A percentile compares a stretch with the other conserved stretches of the same genome.
Conservation (phyloP, 139 green algal genomes). For the Asterochloris erici region DNA sequence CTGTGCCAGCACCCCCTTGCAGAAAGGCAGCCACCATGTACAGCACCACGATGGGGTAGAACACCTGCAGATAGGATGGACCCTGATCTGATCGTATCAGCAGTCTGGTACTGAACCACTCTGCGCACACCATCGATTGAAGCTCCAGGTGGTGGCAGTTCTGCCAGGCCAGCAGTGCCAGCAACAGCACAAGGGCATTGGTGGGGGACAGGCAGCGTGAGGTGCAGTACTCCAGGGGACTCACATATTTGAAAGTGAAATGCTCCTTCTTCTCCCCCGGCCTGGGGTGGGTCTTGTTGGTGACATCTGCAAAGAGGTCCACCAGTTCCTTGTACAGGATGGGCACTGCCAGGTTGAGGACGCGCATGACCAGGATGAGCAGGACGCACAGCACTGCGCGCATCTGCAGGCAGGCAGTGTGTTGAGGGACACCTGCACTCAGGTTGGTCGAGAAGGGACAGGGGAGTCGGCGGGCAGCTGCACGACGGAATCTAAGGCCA, state of each 20-base stretch:
- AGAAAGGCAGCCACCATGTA: constrained; percentile 40
- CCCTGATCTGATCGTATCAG: neutral
- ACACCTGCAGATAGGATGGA: constrained; percentile 9
- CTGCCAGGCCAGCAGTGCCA: neutral
- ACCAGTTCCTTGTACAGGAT: constrained; percentile 65
- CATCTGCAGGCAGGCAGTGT: constrained; percentile 9
- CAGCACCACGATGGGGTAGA: constrained; percentile 29
- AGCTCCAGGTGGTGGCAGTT: too few species aligned
- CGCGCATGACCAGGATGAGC: constrained; percentile 55
- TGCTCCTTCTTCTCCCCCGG: neutral
- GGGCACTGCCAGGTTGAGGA: constrained; percentile 76
- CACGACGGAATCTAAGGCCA: too few species aligned
- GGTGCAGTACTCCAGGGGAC: neutral
- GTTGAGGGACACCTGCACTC: too few species aligned
- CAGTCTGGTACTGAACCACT: neutral
- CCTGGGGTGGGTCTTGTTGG: constrained; percentile 5
- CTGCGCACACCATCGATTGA: neutral
- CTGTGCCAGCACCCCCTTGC: constrained; percentile 44
- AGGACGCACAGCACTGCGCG: constrained; percentile 57
- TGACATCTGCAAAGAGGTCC: constrained; percentile 33
- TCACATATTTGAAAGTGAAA: constrained; percentile 22
- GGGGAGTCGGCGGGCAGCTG: too few species aligned
- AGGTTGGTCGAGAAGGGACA: too few species aligned
- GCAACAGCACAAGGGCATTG: neutral
- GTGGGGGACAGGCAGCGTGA: neutral